Conservation (phyloP, 345 rosid species). For the Adansonia digitata region DNA sequence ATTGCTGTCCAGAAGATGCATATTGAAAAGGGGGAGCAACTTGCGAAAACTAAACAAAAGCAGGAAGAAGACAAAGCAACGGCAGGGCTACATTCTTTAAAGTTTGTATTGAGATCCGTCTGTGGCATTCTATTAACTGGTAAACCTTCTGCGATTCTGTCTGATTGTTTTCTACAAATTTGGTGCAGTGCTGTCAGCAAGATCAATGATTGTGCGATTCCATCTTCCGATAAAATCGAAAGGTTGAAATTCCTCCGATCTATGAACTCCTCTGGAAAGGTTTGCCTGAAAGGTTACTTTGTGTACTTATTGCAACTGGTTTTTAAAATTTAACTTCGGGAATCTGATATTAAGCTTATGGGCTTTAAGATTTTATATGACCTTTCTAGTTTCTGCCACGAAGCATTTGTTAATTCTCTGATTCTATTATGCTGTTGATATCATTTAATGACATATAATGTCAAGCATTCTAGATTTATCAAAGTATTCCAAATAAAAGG, state of each 20-base stretch:
- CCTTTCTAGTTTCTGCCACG: no score
- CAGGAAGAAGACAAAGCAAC: constrained; percentile 74
- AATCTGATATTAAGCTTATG: not conserved
- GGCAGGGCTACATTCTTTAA: constrained; percentile 63
- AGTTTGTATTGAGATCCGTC: constrained; percentile 33
- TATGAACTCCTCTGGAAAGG: constrained; percentile 44
- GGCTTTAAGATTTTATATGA: not conserved
- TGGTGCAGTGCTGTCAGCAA: constrained; percentile 31
- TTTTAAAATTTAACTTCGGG: not conserved
- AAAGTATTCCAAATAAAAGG: not conserved
- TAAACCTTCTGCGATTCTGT: not conserved
- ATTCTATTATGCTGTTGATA: not conserved
- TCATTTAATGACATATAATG: no score
- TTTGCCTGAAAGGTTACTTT: constrained; percentile 21
- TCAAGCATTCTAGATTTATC: not conserved
- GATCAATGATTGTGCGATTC: constrained; percentile 21
- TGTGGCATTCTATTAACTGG: not conserved
- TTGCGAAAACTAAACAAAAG: constrained; percentile 62
- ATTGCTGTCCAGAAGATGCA: constrained; percentile 39
- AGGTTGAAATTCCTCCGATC: constrained; percentile 53
- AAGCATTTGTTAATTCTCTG: no score
- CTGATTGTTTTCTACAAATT: constrained; percentile 15
- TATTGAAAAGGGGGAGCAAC: constrained; percentile 49
- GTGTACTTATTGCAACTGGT: not conserved
- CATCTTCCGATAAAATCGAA: constrained; percentile 35